Conservation (phyloP, 106 monocot genomes). For the Allium cepa region DNA sequence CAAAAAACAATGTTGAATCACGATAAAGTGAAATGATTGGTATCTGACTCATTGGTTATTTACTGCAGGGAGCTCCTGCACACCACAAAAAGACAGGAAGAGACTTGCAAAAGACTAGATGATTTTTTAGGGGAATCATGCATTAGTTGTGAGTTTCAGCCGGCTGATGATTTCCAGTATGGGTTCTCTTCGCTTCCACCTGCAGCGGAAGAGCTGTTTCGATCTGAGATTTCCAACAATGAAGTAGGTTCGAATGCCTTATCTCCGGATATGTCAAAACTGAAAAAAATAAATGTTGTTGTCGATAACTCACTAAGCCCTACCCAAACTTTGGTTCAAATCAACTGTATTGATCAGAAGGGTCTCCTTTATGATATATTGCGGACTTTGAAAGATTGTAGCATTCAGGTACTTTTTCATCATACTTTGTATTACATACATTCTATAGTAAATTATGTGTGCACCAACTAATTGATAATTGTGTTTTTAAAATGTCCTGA, state of each 20-base stretch:
- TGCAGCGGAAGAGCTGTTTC: constrained; percentile 52
- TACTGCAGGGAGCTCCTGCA: constrained; percentile 71
- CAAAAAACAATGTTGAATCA: too few relatives aligned
- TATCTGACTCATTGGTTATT: not conserved
- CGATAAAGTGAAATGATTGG: too few relatives aligned
- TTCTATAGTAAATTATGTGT: not conserved
- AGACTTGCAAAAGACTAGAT: constrained; percentile 48
- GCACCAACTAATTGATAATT: too few relatives aligned
- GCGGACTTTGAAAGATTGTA: constrained; percentile 79
- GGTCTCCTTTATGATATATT: constrained; percentile 90
- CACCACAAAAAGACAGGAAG: constrained; percentile 63
- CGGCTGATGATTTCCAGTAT: constrained; percentile 48
- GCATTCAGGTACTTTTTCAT: constrained; percentile 51
- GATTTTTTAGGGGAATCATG: constrained; percentile 55
- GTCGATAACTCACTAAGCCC: constrained; percentile 83
- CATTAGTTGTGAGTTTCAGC: constrained; percentile 60
- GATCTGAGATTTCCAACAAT: constrained; percentile 36
- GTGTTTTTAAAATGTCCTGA: too few relatives aligned
- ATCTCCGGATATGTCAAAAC: constrained; percentile 36
- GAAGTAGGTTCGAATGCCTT: constrained; percentile 26
- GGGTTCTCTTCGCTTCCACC: constrained; percentile 64
- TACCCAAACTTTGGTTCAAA: constrained; percentile 71
- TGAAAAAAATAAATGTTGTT: constrained; percentile 47
- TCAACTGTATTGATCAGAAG: constrained; percentile 83
- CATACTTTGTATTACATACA: not conserved